These are phyloP conservation scores for Moringa oleifera DNA, from an alignment of 345 rosid genomes.

Conservation along the genomic window DNA sequence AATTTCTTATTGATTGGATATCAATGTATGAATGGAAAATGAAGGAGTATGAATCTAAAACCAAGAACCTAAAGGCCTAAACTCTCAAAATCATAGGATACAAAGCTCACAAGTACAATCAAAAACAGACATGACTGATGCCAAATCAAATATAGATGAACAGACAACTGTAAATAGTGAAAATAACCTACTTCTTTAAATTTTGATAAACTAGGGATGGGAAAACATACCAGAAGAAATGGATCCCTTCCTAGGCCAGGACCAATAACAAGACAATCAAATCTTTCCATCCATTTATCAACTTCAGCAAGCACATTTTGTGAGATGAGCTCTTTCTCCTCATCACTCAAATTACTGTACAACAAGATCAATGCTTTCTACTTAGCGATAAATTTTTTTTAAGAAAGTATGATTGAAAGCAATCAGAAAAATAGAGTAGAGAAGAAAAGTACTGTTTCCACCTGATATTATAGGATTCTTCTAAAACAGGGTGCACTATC, in stretches of 20 bases:
- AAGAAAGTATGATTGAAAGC: neutral
- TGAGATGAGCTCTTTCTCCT: conserved; percentile 35
- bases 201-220: conserved; percentile 1
- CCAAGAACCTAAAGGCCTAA: no score
- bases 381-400: conserved; percentile 10
- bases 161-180: neutral
- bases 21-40: no score
- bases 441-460: conserved; percentile 24
- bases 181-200: neutral
- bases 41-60: no score
- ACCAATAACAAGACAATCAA: conserved; percentile 93
- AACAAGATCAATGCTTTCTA: conserved; percentile 7
- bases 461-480: conserved; percentile 78
- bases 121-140: neutral
- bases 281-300: conserved; percentile 87
- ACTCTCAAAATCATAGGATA: no score
- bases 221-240: conserved; percentile 59
- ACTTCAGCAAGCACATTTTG: conserved; percentile 70
- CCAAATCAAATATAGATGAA: neutral
- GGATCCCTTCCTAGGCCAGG: conserved; percentile 99
- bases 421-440: neutral
- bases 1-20: no score
- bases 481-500: conserved; percentile 86
- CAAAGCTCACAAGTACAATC: no score
- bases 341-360: conserved; percentile 41